Evolutionary conservation across 2,329 filamentous ascomycete genomes (phyloP), one percentile per base, ranked within the genome.

Genomic region (Hypoxylon sp.): DNA sequence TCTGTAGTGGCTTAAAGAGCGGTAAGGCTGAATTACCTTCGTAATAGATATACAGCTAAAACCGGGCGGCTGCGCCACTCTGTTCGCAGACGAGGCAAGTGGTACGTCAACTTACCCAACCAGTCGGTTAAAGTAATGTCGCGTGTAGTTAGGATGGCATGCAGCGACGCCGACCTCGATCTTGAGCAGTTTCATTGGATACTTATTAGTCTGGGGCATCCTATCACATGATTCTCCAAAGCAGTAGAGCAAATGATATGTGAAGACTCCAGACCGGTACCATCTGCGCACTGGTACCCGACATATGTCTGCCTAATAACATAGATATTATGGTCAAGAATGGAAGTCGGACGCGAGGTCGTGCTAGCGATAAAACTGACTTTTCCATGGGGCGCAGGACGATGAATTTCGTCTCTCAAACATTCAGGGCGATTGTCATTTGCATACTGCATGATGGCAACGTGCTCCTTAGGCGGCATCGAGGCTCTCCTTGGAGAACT

Each of bases 391-490:
- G 13, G 28, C n/a, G 30, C 28, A 19, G 23, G 48, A 51, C 23
- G 10, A 28, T 34, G 14, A 4, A 48, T 10, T 51, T 5, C 32
- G 32, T 32, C 19, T 34, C 21, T 17, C 21, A 30, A 46, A 48
- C 23, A 53, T 48, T n/a, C 14, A 11, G 61, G 61, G 56, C 51
- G 50, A 58, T 23, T 32, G 19, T 14, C 10, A 45, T 60, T 48
- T 36, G 25, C 30, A 36, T 36, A 11, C 32, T 36, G 38, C 58
- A 62, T n/a, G 14, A 60, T 87, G 79, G 76, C 86, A 67, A 89
- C 89, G 89, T 19, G 87, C 85, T 75, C 88, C 77, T 74, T 90
- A 85, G 71, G 90, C 73, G 50, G 83, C 82, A 75, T 90, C 80
- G 57, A 91, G 80, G 36, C 89, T 83, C 57, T 90, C 85, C 51